Evolutionary conservation across 805 yeast genomes (phyloP), one percentile per base, ranked within the genome.

Genomic region (Wickerhamiella azymoides): DNA sequence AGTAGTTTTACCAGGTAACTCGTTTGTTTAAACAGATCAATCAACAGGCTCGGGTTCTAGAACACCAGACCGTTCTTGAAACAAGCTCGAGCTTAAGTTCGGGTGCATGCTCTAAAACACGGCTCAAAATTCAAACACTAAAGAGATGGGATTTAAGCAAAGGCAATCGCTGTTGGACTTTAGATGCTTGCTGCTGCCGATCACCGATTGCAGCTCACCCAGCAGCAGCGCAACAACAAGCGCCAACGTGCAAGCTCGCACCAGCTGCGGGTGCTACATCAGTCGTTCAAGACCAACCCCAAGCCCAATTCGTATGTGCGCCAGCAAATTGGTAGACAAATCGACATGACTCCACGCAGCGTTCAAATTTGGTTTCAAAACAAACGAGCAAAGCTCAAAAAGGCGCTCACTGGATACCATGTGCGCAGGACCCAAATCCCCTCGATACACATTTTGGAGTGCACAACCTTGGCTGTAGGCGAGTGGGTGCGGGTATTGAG

Each of bases 341-440:
- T 93, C 1, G 82, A 80, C 16, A 79, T 86, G 84, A 76, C 86
- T 11, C 95, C 86, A 55, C 73, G 92, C 50, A 84, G 88, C 11
- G 94, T 86, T 2, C 71, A 94, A 46, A 86, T 86, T 37, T 86
- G 96, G 96, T 86, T 86, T 57, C 96, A 86, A 59, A 86, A 86
- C 58, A 69, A 89, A 55, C 66, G 96, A 49, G 62, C 62, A 4
- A 58, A 58, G 39, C 46, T 45, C 13, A 54, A 52, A 56, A 81
- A 81, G 26, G 28, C 16, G 11, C 11, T 10, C 21, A 11, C 25
- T 16, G 39, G 40, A 1, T n/a, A 13, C 36, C 17, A 19, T 10
- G 10, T 17, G 36, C 18, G 13, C 17, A 13, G 35, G 13, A 3
- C 17, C 2, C 39, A 26, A n/a, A 10, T 3, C 44, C 27, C 19